Base-by-base conservation (phyloP, 768 basidiomycete species). In the Filobasidium wieringae region DNA sequence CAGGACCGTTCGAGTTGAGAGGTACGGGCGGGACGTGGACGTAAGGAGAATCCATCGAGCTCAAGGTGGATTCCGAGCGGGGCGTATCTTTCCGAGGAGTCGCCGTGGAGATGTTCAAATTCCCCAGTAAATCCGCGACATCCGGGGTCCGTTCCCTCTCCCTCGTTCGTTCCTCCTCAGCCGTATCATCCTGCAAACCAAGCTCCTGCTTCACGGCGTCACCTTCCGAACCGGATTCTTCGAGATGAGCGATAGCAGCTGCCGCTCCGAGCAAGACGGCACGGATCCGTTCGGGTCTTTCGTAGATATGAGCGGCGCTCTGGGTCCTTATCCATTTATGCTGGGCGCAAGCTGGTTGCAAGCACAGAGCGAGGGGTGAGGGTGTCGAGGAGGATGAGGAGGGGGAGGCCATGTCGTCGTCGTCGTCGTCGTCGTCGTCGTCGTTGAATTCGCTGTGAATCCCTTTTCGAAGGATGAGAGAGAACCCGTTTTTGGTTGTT, bases 201-300 rank as follows among this genome's bases (percentile, higher is more conserved):
- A n/a, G n/a, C n/a, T n/a, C n/a, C n/a, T 17, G 9, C 26, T 11
- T 19, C 49, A 31, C 33, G 33, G 11, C 49, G 27, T 30, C 1
- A 14, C 31, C 51, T 12, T 56, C 45, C 50, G 54, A 34, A 41
- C 61, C 59, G 9, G 71, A 55, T 50, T 77, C 77, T 64, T 87
- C 85, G 4, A 90, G 74, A 50, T 85, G 80, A 7, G 89, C 80
- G 19, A 88, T 78, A 0, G 85, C 87, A 7, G 86, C 85, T 2
- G 89, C 80, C 7, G 95, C 78, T 1, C 92, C 93, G 4, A 87
- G 67, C 63, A 84, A 82, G 51, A 96, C 82, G 0, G 91, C 91
- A 50, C 84, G 81, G 27, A 97, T 76, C 24, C 93, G 82, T 69
- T 95, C 87, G 0, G 92, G 92, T 9, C 88, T 80, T 70, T 97